phyloP scores from a whole-genome alignment of 2,329 filamentous ascomycete species.

The Diaporthe helianthi region DNA sequence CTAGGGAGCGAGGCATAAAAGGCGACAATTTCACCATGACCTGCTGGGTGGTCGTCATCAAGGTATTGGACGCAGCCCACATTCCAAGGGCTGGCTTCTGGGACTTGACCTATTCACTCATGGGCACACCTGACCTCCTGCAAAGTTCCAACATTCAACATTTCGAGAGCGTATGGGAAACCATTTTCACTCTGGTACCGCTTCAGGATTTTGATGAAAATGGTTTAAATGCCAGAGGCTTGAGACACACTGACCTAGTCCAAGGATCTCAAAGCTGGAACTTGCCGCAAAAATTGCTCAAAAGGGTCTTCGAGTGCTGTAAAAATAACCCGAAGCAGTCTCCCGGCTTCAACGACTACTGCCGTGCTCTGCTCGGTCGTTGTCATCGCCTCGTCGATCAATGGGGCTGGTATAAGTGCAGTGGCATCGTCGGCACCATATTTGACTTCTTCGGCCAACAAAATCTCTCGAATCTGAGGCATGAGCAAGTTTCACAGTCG shows the following conservation, averaged over 20 bases:
- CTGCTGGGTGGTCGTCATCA: constrained; percentile 66
- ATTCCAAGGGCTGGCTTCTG: constrained; percentile 65
- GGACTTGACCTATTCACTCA: constrained; percentile 59
- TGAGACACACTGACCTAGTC: constrained; percentile 46
- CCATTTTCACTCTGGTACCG: constrained; percentile 66
- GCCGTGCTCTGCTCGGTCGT: constrained; percentile 62
- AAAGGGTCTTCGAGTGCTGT: constrained; percentile 65
- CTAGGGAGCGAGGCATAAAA: constrained; percentile 60
- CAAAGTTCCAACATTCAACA: constrained; percentile 51
- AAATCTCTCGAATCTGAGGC: constrained; percentile 66
- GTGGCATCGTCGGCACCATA: constrained; percentile 63
- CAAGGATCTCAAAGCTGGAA: constrained; percentile 68
- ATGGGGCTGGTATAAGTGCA: constrained; percentile 70
- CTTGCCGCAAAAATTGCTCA: constrained; percentile 63
- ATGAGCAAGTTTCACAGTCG: constrained; percentile 68
- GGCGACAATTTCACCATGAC: constrained; percentile 53
- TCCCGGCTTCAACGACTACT: constrained; percentile 71
- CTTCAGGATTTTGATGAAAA: constrained; percentile 64
- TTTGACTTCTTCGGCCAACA: constrained; percentile 74
- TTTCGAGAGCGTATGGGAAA: constrained; percentile 65
- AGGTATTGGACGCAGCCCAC: constrained; percentile 55
- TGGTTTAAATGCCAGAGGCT: constrained; percentile 55
- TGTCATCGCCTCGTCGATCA: constrained; percentile 69
- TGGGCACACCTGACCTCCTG: constrained; percentile 47
- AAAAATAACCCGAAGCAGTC: constrained; percentile 60